A percentile compares a stretch with the other conserved stretches of the same genome.
These are phyloP conservation scores for Rhodocollybia butyracea DNA, from an alignment of 768 basidiomycete species.

Conservation along the genomic window DNA sequence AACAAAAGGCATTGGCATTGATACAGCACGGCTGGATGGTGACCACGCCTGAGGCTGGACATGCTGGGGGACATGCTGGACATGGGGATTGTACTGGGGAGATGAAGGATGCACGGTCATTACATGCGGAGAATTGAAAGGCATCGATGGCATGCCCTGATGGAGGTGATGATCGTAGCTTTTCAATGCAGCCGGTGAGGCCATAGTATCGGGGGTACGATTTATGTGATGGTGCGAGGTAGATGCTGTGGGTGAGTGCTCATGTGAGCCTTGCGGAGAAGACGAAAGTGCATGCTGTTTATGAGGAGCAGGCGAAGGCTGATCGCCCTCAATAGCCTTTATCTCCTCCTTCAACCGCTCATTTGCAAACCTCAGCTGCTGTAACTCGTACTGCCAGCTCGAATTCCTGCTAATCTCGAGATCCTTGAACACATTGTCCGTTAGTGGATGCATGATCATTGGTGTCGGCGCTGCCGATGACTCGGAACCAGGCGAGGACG, in stretches of 20 bases:
- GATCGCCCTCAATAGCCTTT: slow-evolving; percentile 25
- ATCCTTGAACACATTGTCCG: slow-evolving; percentile 62
- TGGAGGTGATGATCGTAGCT: slow-evolving; percentile 7
- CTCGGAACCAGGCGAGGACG: background rate
- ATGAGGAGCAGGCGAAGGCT: no score
- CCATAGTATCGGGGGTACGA: background rate
- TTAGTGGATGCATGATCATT: slow-evolving; percentile 12
- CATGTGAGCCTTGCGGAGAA: no score
- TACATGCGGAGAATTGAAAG: background rate
- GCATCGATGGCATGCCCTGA: background rate
- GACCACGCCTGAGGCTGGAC: background rate
- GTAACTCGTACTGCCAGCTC: slow-evolving; percentile 93
- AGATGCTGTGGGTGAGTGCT: background rate
- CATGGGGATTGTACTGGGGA: background rate
- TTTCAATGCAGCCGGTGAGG: background rate
- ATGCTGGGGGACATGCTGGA: background rate
- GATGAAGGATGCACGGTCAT: background rate
- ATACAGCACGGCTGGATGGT: background rate
- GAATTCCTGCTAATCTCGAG: slow-evolving; percentile 63
- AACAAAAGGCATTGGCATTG: slow-evolving; percentile 1
- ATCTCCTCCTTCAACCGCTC: slow-evolving; percentile 60
- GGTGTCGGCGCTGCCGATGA: background rate
- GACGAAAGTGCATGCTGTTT: background rate
- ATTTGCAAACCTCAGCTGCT: slow-evolving; percentile 76
- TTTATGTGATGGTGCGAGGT: background rate